Evolutionary conservation across 2,329 filamentous ascomycete species (phyloP).

Genomic region (Paraphaeosphaeria minitans): DNA sequence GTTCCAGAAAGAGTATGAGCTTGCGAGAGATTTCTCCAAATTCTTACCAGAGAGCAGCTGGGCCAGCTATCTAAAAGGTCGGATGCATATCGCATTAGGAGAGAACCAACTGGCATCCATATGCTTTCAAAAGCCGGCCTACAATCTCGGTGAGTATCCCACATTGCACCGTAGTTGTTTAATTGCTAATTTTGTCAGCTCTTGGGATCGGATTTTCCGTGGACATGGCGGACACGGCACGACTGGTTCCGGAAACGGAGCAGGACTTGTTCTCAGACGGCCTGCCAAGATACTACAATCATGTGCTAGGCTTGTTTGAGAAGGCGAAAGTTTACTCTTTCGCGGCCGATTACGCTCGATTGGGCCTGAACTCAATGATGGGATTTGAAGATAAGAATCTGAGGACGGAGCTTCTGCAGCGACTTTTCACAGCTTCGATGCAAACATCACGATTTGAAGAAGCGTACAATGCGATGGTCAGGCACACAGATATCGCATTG

Average conservation of each 20-base stretch:
- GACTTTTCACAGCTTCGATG: slow-evolving; percentile 82
- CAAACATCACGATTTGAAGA: slow-evolving; percentile 79
- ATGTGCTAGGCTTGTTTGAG: slow-evolving; percentile 84
- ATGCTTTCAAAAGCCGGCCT: slow-evolving; percentile 81
- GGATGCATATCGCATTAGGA: slow-evolving; percentile 74
- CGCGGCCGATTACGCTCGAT: slow-evolving; percentile 80
- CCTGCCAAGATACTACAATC: slow-evolving; percentile 81
- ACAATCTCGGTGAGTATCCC: slow-evolving; percentile 73
- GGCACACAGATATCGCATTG: slow-evolving; percentile 73
- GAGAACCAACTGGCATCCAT: slow-evolving; percentile 75
- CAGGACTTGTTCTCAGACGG: slow-evolving; percentile 72
- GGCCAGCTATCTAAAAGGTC: slow-evolving; percentile 80
- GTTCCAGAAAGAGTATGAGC: slow-evolving; percentile 49
- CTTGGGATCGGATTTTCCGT: slow-evolving; percentile 43
- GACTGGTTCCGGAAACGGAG: slow-evolving; percentile 75
- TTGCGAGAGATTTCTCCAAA: slow-evolving; percentile 70
- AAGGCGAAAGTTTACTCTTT: slow-evolving; percentile 75
- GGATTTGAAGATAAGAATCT: slow-evolving; percentile 38
- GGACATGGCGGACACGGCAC: slow-evolving; percentile 50
- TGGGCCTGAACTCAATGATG: slow-evolving; percentile 60
- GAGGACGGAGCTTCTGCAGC: slow-evolving; percentile 66
- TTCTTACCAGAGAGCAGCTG: slow-evolving; percentile 63
- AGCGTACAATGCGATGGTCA: slow-evolving; percentile 78
- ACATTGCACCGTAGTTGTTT: not conserved
- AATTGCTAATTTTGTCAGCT: slow-evolving; percentile 31